Evolutionary conservation across 495 filamentous ascomycete species (phyloP), one percentile per base, ranked within the genome.

Genomic region (Sordaria brevicollis): DNA sequence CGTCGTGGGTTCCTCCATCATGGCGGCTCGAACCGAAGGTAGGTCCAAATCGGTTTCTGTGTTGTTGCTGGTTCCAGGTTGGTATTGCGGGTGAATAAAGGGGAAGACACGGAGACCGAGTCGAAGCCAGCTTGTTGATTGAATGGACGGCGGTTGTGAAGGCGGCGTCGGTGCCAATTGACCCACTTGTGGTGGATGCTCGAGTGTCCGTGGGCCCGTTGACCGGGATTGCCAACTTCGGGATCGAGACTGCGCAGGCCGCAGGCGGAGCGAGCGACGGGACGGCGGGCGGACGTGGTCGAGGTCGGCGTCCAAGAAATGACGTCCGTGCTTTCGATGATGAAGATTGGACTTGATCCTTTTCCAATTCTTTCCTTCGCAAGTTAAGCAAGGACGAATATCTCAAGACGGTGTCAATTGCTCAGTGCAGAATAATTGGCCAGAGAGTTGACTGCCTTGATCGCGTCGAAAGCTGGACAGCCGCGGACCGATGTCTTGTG

Each of bases 1-100:
- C 49, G 49, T 62, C 5, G 49, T 62, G 49, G 49, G 49, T 8
- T 85, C 81, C 69, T 85, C 82, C 77, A 77, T 83, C 35, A 77
- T 77, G 41, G 33, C 25, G 49, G 73, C 72, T 43, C 68, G 73
- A 9, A 75, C 71, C 13, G 74, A 67, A 19, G 70, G 69, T 21
- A 77, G 67, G 38, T 76, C 72, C 57, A 79, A 67, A 57, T 81
- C 75, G 49, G 74, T 72, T 79, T 70, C 69, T 77, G 71, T 43
- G 43, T 7, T 31, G 35, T 5, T 36, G 73, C 66, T 15, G 71
- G 39, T 35, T 35, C 19, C 29, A 49, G 33, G 35, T 71, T 67
- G 36, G 17, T 66, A 62, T n/a, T 34, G 66, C 67, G 74, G 74
- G 57, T 75, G 75, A 65, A 70, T 49, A 70, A n/a, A 74, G 71